A percentile compares a stretch with the other conserved stretches of the same genome.
phyloP scores from a whole-genome alignment of 345 rosid species.

The Pugionium dolabratum region DNA sequence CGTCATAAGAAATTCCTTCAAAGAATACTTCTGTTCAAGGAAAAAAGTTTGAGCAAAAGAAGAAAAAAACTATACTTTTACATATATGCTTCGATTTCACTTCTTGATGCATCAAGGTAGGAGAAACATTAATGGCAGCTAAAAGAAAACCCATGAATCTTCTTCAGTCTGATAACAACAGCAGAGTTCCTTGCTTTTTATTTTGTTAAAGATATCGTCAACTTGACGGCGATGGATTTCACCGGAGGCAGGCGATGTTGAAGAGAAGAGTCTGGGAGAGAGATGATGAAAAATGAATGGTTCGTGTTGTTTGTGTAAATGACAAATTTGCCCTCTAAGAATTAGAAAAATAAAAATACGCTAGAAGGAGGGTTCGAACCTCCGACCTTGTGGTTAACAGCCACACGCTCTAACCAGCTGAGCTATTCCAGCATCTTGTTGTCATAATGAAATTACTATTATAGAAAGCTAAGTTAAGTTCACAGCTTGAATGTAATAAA shows the following conservation, averaged over 20 bases:
- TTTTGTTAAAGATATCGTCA: neutral
- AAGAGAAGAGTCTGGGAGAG: neutral
- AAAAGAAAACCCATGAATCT: constrained; percentile 33
- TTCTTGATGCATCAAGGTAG: constrained; percentile 21
- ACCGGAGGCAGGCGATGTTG: constrained; percentile 4
- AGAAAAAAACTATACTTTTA: constrained; percentile 14
- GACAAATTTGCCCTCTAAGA: constrained; percentile 24
- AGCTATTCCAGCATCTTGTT: constrained; percentile 62
- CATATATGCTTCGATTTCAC: constrained; percentile 20
- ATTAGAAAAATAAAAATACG: neutral
- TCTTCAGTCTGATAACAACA: neutral
- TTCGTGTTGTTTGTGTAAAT: constrained; percentile 16
- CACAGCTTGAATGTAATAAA: too few relatives aligned
- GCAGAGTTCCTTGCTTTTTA: neutral
- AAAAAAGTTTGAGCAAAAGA: neutral
- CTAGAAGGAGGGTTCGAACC: constrained; percentile 72
- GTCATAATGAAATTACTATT: too few relatives aligned
- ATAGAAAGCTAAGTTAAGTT: too few relatives aligned
- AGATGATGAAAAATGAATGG: constrained; percentile 21
- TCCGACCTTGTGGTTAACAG: constrained; percentile 91
- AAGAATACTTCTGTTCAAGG: neutral
- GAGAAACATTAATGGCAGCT: constrained; percentile 30
- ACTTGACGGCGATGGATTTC: neutral
- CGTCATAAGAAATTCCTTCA: neutral
- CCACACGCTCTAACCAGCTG: constrained; percentile 92